phyloP scores from a whole-genome alignment of 257 asterid genomes.

The Solanum acaule region DNA sequence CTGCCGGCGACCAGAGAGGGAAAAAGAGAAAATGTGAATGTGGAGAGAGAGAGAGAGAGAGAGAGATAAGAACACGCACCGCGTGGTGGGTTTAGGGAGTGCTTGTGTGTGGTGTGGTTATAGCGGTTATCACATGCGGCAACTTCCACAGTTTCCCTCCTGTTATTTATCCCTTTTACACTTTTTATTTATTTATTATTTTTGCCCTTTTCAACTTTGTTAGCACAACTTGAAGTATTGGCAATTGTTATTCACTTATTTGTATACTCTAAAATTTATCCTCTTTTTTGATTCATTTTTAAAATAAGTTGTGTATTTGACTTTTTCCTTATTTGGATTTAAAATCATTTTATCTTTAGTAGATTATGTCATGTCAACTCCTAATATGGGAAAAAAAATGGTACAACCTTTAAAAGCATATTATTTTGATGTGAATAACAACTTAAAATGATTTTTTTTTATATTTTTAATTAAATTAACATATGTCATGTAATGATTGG shows the following conservation, averaged over 20 bases:
- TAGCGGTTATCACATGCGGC: conserved; percentile 2
- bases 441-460: no score
- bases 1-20: conserved; percentile 8
- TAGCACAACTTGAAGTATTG: not conserved
- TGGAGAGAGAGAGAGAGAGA: conserved; percentile 2
- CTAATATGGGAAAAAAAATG: not conserved
- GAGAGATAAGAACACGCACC: not conserved
- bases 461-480: no score
- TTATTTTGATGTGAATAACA: not conserved
- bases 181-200: not conserved
- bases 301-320: not conserved
- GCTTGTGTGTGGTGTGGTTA: not conserved
- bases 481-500: no score
- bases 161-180: not conserved
- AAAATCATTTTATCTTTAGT: not conserved
- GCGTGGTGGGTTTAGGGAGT: conserved; percentile 1
- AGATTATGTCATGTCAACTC: not conserved
- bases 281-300: not conserved
- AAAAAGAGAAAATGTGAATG: conserved; percentile 5
- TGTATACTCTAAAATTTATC: not conserved
- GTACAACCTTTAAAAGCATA: not conserved
- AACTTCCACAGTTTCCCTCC: not conserved
- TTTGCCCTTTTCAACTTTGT: not conserved
- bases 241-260: not conserved
- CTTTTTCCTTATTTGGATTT: not conserved